Evolutionary conservation across 352 stramenopile genomes (phyloP).

Genomic region (Phytophthora pistaciae): DNA sequence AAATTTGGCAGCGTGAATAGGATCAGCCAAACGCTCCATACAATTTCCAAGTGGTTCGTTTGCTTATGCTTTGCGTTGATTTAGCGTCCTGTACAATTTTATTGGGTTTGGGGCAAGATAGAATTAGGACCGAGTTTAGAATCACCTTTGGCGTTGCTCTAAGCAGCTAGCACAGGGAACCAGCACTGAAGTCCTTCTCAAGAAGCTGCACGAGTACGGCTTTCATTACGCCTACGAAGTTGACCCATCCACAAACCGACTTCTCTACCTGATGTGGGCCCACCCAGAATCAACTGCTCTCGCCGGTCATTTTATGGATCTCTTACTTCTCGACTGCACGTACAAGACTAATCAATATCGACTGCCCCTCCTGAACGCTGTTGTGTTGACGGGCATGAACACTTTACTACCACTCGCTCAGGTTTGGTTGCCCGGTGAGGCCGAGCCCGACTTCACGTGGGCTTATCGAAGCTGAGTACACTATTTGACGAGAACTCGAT

Average conservation of each 20-base stretch:
- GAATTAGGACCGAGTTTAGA: too few species aligned
- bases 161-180: not conserved
- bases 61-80: too few species aligned
- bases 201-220: not conserved
- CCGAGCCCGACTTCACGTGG: slow-evolving; percentile 8
- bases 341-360: slow-evolving; percentile 21
- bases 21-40: too few species aligned
- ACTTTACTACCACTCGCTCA: slow-evolving; percentile 14
- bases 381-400: slow-evolving; percentile 13
- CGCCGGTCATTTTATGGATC: slow-evolving; percentile 3
- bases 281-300: slow-evolving; percentile 6
- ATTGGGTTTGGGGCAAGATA: too few species aligned
- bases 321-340: slow-evolving; percentile 19
- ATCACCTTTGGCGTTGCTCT: too few species aligned
- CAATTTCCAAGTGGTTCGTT: too few species aligned
- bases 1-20: too few species aligned
- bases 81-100: too few species aligned
- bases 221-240: slow-evolving; percentile 8
- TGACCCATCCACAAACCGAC: not conserved
- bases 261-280: slow-evolving; percentile 19
- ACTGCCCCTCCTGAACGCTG: not conserved
- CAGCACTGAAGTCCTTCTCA: slow-evolving; percentile 4
- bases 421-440: slow-evolving; percentile 4
- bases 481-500: not conserved
- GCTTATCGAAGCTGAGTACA: not conserved